Conservation (phyloP, 345 rosid genomes). For the Eutrema yunnanense region DNA sequence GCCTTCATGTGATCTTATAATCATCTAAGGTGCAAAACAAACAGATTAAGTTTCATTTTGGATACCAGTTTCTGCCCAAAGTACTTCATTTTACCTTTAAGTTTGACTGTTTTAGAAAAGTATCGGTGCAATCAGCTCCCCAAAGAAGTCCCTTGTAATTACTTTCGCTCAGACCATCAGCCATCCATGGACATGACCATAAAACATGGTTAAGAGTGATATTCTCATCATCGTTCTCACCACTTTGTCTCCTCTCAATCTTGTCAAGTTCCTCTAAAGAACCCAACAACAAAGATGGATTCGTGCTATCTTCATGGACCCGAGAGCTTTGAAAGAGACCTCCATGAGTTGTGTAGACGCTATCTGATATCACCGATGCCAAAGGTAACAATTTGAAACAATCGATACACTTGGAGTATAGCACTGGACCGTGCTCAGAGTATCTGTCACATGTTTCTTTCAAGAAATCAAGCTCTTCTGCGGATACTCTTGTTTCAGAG, state of each 20-base stretch:
- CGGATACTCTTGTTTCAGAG: slow-evolving; percentile 37
- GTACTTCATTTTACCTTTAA: slow-evolving; percentile 28
- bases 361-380: slow-evolving; percentile 32
- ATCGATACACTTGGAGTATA: slow-evolving; percentile 32
- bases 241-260: slow-evolving; percentile 33
- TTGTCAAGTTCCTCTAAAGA: slow-evolving; percentile 34
- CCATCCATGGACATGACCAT: slow-evolving; percentile 43
- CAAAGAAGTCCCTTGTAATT: slow-evolving; percentile 35
- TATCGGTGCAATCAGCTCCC: slow-evolving; percentile 44
- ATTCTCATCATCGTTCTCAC: slow-evolving; percentile 30
- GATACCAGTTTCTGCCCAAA: not conserved
- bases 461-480: slow-evolving; percentile 32
- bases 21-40: slow-evolving; percentile 23
- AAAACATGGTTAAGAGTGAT: slow-evolving; percentile 33
- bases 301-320: slow-evolving; percentile 8
- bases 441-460: slow-evolving; percentile 38
- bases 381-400: slow-evolving; percentile 36
- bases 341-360: slow-evolving; percentile 42
- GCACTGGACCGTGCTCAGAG: slow-evolving; percentile 25
- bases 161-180: slow-evolving; percentile 33
- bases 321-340: slow-evolving; percentile 37
- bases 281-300: slow-evolving; percentile 33
- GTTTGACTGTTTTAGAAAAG: slow-evolving; percentile 31
- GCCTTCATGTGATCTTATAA: slow-evolving; percentile 46
- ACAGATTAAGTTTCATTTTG: not conserved